These are phyloP conservation scores for Didymella exigua DNA, from an alignment of 2,329 filamentous ascomycete species.

Conservation along the genomic window DNA sequence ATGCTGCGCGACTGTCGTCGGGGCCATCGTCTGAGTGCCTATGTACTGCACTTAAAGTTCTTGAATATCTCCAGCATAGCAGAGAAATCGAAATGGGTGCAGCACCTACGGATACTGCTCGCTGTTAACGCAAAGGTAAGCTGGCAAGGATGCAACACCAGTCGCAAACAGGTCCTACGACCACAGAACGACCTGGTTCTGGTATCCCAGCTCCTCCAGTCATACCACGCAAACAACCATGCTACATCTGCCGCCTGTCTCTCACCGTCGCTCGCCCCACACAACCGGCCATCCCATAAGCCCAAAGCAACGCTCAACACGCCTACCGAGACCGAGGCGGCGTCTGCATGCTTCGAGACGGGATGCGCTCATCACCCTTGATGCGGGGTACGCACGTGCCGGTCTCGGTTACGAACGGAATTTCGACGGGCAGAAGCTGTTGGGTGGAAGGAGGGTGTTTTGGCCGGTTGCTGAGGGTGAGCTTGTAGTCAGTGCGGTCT, in stretches of 20 bases:
- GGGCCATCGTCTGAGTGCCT: background rate
- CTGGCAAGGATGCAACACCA: background rate
- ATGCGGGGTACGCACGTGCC: slow-evolving; percentile 23
- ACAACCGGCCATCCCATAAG: slow-evolving; percentile 16
- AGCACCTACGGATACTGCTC: background rate
- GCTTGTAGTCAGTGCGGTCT: slow-evolving; percentile 6
- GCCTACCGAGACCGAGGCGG: slow-evolving; percentile 21
- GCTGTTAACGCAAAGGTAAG: background rate
- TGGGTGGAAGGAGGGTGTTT: slow-evolving; percentile 22
- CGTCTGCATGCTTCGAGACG: slow-evolving; percentile 8
- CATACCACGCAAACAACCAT: background rate
- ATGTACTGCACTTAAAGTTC: background rate
- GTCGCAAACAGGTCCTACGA: background rate
- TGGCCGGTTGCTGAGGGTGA: slow-evolving; percentile 22
- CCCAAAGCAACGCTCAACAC: slow-evolving; percentile 25
- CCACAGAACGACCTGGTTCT: background rate
- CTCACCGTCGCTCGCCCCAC: background rate
- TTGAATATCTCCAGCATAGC: background rate
- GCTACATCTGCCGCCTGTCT: background rate
- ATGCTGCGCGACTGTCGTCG: background rate
- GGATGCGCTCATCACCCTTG: slow-evolving; percentile 20
- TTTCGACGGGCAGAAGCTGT: slow-evolving; percentile 17
- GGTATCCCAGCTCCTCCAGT: background rate
- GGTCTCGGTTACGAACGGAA: slow-evolving; percentile 19
- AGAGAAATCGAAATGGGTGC: background rate